These are phyloP conservation scores for Pseudogymnoascus sp. DNA, from an alignment of 2,329 filamentous ascomycete genomes.

Conservation along the genomic window DNA sequence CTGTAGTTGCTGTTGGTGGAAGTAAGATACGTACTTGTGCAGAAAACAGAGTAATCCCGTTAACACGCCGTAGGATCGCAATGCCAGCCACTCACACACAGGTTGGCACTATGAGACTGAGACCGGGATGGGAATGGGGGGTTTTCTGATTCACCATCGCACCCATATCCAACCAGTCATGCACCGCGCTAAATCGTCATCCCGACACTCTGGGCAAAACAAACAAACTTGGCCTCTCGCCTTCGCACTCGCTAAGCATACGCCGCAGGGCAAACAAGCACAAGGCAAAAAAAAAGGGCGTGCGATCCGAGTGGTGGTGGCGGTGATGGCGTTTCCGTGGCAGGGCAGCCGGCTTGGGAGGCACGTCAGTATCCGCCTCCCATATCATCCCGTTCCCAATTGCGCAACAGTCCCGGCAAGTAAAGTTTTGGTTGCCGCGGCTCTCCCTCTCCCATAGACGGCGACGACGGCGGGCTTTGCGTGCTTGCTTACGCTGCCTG, in stretches of 20 bases:
- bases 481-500: too few species aligned
- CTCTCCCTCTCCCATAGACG: too few species aligned
- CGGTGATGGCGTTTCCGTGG: too few species aligned
- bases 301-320: background rate
- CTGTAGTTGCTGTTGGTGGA: background rate
- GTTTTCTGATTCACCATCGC: background rate
- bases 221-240: background rate
- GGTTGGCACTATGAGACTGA: background rate
- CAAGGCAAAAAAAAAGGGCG: background rate
- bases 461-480: too few species aligned
- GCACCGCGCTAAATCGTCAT: slow-evolving; percentile 2
- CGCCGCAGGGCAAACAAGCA: background rate
- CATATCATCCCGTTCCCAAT: too few species aligned
- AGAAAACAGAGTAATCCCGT: background rate
- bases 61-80: background rate
- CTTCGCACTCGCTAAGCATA: background rate
- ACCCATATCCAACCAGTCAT: background rate
- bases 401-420: too few species aligned
- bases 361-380: too few species aligned
- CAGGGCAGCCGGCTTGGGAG: too few species aligned
- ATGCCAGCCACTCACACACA: background rate
- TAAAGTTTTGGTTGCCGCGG: too few species aligned
- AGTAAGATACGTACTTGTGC: background rate
- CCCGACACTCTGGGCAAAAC: background rate
- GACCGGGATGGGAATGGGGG: background rate